Evolutionary conservation across 345 rosid species (phyloP).

Genomic region (Populus nigra): DNA sequence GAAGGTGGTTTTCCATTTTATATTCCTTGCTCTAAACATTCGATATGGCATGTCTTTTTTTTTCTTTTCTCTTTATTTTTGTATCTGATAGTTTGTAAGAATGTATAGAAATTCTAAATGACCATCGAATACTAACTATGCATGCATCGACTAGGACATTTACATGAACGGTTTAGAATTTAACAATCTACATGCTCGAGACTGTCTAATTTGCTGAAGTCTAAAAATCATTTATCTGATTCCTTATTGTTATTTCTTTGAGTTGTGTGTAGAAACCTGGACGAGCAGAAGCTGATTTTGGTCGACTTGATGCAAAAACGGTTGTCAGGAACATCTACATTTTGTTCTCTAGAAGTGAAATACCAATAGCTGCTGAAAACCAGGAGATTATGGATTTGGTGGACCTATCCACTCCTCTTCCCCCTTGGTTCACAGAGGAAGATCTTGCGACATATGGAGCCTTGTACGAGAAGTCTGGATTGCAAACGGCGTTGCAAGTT

Average conservation of each 20-base stretch:
- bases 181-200: neutral
- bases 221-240: neutral
- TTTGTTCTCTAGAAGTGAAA: slow-evolving; percentile 50
- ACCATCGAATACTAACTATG: neutral
- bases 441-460: slow-evolving; percentile 50
- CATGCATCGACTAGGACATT: neutral
- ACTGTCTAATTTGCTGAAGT: neutral
- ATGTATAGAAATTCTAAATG: neutral
- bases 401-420: slow-evolving; percentile 50
- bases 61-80: too few species aligned
- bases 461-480: slow-evolving; percentile 54
- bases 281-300: slow-evolving; percentile 64
- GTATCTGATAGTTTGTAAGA: neutral
- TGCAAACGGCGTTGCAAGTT: slow-evolving; percentile 47
- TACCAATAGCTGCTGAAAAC: slow-evolving; percentile 52
- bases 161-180: neutral
- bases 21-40: neutral
- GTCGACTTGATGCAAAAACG: slow-evolving; percentile 48
- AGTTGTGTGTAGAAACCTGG: slow-evolving; percentile 19
- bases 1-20: slow-evolving; percentile 33
- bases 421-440: slow-evolving; percentile 53
- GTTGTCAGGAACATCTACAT: slow-evolving; percentile 52
- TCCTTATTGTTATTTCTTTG: neutral
- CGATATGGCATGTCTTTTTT: neutral
- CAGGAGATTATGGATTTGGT: slow-evolving; percentile 61